These are phyloP conservation scores for Globisporangium emineosum DNA, from an alignment of 352 stramenopile species.

Conservation along the genomic window DNA sequence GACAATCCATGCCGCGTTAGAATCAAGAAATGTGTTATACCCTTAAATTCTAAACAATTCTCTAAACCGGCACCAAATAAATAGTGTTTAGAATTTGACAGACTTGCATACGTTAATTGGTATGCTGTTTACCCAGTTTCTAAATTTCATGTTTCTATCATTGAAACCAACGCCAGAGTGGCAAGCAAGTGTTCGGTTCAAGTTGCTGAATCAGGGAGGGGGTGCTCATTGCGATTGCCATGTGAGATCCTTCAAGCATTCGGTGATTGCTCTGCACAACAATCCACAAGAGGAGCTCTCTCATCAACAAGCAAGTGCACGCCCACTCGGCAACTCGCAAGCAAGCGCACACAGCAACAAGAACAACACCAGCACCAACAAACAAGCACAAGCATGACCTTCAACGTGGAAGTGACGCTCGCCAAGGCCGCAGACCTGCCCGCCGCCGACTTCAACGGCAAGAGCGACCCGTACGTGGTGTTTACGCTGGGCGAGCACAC, in stretches of 20 bases:
- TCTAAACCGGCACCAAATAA: neutral
- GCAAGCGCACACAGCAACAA: neutral
- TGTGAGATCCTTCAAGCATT: conserved; percentile 2
- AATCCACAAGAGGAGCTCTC: neutral
- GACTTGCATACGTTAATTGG: neutral
- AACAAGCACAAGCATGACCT: conserved; percentile 27
- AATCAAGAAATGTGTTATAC: neutral
- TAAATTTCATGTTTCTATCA: neutral
- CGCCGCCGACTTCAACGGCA: conserved; percentile 77
- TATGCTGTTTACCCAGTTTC: neutral
- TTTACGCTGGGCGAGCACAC: conserved; percentile 65
- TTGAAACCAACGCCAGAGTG: neutral
- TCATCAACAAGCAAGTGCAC: neutral
- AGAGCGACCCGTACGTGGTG: conserved; percentile 81
- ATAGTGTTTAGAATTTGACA: neutral
- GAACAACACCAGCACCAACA: neutral
- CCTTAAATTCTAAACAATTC: neutral
- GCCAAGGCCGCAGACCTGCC: conserved; percentile 65
- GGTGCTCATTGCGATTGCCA: neutral
- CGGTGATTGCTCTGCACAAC: neutral
- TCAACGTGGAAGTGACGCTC: conserved; percentile 68
- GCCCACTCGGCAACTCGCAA: conserved; percentile 10
- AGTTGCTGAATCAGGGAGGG: neutral
- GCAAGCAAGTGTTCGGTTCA: neutral
- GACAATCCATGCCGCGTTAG: neutral